Percentiles rank a stretch among this genome's conserved stretches.
Conservation (phyloP, 108 stramenopile genomes). For the Bacterosira constricta region DNA sequence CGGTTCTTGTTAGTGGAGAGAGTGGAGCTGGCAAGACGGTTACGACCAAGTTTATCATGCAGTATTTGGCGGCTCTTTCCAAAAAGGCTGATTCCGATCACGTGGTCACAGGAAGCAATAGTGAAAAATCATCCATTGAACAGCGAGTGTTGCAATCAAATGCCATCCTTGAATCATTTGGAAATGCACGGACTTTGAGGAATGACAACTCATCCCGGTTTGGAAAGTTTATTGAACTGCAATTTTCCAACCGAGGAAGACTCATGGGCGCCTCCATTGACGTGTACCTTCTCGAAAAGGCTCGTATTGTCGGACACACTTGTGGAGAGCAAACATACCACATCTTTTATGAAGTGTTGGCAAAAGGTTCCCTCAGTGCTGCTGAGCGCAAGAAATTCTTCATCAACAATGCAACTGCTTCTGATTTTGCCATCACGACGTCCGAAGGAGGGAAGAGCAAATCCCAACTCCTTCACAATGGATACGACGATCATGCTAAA, state of each 20-base stretch:
- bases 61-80: conserved; percentile 78
- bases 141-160: conserved; percentile 78
- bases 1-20: conserved; percentile 81
- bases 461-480: conserved; percentile 15
- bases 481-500: conserved; percentile 25
- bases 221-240: conserved; percentile 93
- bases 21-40: conserved; percentile 89
- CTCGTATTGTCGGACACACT: conserved; percentile 68
- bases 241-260: conserved; percentile 58
- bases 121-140: conserved; percentile 49
- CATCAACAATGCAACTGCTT: conserved; percentile 37
- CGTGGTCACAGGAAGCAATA: background rate
- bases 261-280: conserved; percentile 77
- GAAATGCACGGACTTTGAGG: conserved; percentile 81
- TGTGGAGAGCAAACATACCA: conserved; percentile 92
- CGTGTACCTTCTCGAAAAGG: conserved; percentile 87
- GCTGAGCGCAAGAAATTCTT: conserved; percentile 26
- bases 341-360: conserved; percentile 87
- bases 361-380: conserved; percentile 12
- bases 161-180: conserved; percentile 88
- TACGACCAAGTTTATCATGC: conserved; percentile 85
- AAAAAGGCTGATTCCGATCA: conserved; percentile 37
- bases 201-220: conserved; percentile 93
- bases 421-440: conserved; percentile 43
- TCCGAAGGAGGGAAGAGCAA: conserved; percentile 16